A percentile compares a stretch with the other conserved stretches of the same genome.
Conservation (phyloP, 148 eudicot species). For the Nepenthes gracilis region DNA sequence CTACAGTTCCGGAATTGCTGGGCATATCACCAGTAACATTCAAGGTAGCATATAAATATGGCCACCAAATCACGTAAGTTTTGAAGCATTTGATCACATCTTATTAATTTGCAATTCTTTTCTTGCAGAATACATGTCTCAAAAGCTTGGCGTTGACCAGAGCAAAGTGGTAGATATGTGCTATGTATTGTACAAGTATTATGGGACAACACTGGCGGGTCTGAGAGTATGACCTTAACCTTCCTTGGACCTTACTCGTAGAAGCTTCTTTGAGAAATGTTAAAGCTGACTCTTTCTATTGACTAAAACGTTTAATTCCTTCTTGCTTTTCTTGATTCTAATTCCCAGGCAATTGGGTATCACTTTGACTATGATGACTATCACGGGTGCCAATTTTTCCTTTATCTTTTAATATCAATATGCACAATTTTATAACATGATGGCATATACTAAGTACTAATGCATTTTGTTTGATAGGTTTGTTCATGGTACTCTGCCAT, state of each 20-base stretch:
- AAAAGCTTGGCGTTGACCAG: conserved; percentile 71
- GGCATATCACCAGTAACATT: conserved; percentile 48
- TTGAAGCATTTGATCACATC: background rate
- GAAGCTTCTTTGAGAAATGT: background rate
- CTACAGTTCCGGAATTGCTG: conserved; percentile 64
- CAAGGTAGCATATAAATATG: conserved; percentile 28
- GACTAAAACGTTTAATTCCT: background rate
- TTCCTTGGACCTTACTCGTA: background rate
- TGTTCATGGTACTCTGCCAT: conserved; percentile 92
- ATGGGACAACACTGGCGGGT: conserved; percentile 97
- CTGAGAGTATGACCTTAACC: conserved; percentile 39
- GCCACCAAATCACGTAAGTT: background rate
- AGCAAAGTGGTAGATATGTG: conserved; percentile 47
- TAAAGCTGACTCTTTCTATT: background rate
- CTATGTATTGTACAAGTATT: conserved; percentile 54
- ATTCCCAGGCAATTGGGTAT: conserved; percentile 75
- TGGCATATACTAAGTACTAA: background rate
- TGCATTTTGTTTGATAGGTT: conserved; percentile 26
- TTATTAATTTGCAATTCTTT: background rate
- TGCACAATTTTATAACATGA: too few relatives aligned
- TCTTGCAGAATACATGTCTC: conserved; percentile 55
- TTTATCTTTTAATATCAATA: background rate
- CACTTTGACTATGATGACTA: conserved; percentile 79
- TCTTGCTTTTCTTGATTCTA: background rate
- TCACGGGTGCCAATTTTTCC: conserved; percentile 43